Base-by-base conservation (phyloP, 2,329 filamentous ascomycete genomes). In the Metarhizium robertsii region DNA sequence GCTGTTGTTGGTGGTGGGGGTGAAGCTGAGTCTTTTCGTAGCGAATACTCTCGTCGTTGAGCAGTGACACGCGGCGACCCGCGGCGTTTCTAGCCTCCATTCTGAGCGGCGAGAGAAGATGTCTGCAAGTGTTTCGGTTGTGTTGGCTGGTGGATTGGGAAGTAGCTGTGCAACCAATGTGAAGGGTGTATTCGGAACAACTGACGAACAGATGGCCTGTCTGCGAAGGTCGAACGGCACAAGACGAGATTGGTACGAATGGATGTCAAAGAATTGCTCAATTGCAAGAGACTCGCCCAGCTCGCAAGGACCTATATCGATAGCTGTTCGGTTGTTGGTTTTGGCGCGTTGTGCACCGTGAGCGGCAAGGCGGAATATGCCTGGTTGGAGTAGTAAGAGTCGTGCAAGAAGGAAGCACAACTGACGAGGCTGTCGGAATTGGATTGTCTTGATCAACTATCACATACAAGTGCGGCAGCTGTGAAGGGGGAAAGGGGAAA, bases 1-100 rank as follows among this genome's bases (percentile, higher is more conserved):
- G 67, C 65, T 10, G 61, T 45, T 66, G 54, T n/a, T 49, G 54
- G 30, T 54, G 38, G 13, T 42, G 65, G 56, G 55, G 67, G 63
- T 55, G 52, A 14, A 69, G 65, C 30, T 55, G 42, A 16, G 13
- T 30, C 47, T 54, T 61, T 48, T 57, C 52, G 18, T 48, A 48
- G 25, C 45, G 7, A 32, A 54, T 52, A 54, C 53, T 55, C 50
- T 81, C 79, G 60, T 84, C 79, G 66, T 84, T 84, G 43, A 85
- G 72, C 10, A 85, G 72, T 53, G 81, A 84, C 64, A 85, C 77
- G 67, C 75, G 72, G 61, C 79, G 78, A 61, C 81, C 81, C 46
- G 75, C 72, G 47, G 80, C 78, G 67, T 84, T 78, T 63, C 76
- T 72, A 53, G 74, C 77, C 58, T 81, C 75, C 79, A 84, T 83